Evolutionary conservation across 352 stramenopile genomes (phyloP), one percentile per base, ranked within the genome.

Genomic region (Saprolegnia diclina): DNA sequence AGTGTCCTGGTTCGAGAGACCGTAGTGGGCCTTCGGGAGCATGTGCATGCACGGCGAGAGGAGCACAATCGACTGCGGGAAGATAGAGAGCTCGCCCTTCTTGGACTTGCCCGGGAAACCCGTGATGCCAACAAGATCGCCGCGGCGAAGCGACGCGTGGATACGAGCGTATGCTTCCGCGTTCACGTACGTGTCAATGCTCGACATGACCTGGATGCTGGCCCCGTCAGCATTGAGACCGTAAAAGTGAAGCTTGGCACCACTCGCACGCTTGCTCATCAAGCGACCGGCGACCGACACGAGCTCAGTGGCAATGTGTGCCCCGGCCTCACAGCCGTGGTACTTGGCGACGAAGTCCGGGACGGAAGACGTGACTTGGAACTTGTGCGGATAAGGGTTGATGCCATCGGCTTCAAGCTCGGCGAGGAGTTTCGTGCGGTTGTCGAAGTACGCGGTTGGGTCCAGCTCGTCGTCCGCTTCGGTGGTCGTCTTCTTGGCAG

Each of bases 331-430:
- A 0, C 90, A 40, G 42, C 72, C 59, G 24, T 62, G 53, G 79
- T 90, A 99, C 71, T 96, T 82, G 5, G 75, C 79, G 64, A 96
- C 89, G 76, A 98, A 99, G 52, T 99, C 96, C 5, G 94, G 88
- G 59, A 99, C 77, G 55, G 91, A 92, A 44, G 85, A 91, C 61
- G 89, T 89, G 3, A 98, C 94, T 45, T 97, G 74, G 77, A 99
- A 99, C 83, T 99, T 99, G 90, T 99, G 97, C 32, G 97, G 97
- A 79, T 99, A 99, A 37, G 93, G 87, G 79, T 98, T 98, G 16
- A 89, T 73, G 40, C 95, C 97, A 21, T 95, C 79, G 64, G 83
- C 85, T 76, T 99, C 88, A 19, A 98, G 82, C 66, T 97, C 87
- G 24, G 81, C 78, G 9, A 99, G 79, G 65, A 88, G 80, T 62